Conservation (phyloP, 1,284 basidiomycete species). For the Moesziomyces globuligerus region DNA sequence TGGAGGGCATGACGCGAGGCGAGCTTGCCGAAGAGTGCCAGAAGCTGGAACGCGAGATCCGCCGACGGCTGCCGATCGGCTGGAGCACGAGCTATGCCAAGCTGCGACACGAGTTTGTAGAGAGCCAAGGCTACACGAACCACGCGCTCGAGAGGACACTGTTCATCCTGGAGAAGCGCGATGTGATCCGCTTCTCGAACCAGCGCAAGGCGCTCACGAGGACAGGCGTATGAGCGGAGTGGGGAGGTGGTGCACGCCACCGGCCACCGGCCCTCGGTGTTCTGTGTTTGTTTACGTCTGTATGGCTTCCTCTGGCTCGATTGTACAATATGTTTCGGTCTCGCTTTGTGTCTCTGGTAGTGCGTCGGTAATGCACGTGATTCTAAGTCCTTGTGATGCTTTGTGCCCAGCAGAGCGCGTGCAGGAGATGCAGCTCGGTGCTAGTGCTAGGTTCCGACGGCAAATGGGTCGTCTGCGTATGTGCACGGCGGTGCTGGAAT, state of each 20-base stretch:
- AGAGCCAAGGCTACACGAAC: conserved; percentile 76
- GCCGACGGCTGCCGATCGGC: conserved; percentile 88
- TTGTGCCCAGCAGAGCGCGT: too few relatives aligned
- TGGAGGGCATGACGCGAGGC: conserved; percentile 90
- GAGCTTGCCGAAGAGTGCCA: conserved; percentile 94
- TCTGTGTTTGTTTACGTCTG: background rate
- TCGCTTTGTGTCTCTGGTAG: background rate
- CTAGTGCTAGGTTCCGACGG: too few relatives aligned
- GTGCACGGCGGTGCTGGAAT: too few relatives aligned
- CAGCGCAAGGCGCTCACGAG: conserved; percentile 64
- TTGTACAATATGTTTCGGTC: background rate
- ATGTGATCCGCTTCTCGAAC: conserved; percentile 85
- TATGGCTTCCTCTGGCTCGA: background rate
- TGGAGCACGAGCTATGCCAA: conserved; percentile 97
- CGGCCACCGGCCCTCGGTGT: too few relatives aligned
- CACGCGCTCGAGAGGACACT: conserved; percentile 93
- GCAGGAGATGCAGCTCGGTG: too few relatives aligned
- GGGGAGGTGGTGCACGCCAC: too few relatives aligned
- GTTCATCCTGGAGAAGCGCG: conserved; percentile 92
- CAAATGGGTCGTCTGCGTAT: too few relatives aligned
- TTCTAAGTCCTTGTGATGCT: background rate
- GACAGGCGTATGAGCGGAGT: conserved; percentile 57
- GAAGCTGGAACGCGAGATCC: conserved; percentile 89
- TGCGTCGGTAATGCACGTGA: background rate
- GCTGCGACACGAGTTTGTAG: conserved; percentile 93